Evolutionary conservation across 495 filamentous ascomycete genomes (phyloP).

Genomic region (Penicillium tannophilum): DNA sequence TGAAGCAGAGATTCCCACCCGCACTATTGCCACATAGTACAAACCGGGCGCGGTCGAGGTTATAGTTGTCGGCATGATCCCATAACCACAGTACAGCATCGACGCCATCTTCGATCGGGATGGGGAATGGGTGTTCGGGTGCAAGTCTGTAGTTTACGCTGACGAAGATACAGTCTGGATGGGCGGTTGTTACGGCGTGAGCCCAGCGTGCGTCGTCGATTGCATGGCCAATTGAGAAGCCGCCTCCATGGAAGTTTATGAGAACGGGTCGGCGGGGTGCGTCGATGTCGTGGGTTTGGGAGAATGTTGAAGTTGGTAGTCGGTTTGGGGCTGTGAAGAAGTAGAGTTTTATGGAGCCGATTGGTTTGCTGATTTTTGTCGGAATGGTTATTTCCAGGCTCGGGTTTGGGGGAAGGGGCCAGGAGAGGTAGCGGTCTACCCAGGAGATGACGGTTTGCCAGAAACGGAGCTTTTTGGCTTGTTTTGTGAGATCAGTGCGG

Average conservation of each 20-base stretch:
- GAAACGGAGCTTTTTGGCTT: slow-evolving; percentile 20
- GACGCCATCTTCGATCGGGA: slow-evolving; percentile 64
- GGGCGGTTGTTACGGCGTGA: slow-evolving; percentile 11
- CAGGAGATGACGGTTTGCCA: slow-evolving; percentile 18
- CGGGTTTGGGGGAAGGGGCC: slow-evolving; percentile 16
- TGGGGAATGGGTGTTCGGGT: slow-evolving; percentile 43
- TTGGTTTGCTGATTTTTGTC: slow-evolving; percentile 18
- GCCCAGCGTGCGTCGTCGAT: slow-evolving; percentile 27
- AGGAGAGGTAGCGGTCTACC: slow-evolving; percentile 25
- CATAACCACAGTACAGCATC: slow-evolving; percentile 58
- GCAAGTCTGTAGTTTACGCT: slow-evolving; percentile 40
- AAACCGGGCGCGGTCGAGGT: slow-evolving; percentile 55
- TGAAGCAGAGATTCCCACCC: slow-evolving; percentile 75
- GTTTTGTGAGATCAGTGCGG: slow-evolving; percentile 12
- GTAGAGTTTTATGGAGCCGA: slow-evolving; percentile 23
- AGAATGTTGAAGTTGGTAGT: slow-evolving; percentile 5
- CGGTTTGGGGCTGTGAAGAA: slow-evolving; percentile 20
- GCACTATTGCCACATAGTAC: slow-evolving; percentile 71
- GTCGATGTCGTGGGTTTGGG: background rate
- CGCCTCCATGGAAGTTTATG: slow-evolving; percentile 37
- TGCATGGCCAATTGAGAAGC: slow-evolving; percentile 40
- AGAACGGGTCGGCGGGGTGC: slow-evolving; percentile 15
- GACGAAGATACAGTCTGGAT: slow-evolving; percentile 19
- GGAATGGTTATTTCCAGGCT: slow-evolving; percentile 21
- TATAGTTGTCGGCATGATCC: slow-evolving; percentile 46